Conservation (phyloP, 805 yeast species). For the Spathaspora arborariae region DNA sequence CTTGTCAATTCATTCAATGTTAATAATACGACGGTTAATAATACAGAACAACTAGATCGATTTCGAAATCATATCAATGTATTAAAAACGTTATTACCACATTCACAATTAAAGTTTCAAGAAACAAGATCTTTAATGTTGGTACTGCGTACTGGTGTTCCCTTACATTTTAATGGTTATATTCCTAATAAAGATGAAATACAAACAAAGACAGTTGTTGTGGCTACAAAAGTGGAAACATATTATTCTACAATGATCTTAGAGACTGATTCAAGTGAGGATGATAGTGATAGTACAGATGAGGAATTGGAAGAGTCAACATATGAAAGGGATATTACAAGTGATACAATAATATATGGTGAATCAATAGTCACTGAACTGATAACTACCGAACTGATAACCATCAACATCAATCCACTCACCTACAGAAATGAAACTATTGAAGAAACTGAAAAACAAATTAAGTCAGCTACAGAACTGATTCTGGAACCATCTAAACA, state of each 20-base stretch:
- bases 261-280: neutral
- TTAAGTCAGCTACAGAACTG: neutral
- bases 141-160: slow-evolving; percentile 5
- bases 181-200: neutral
- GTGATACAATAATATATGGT: too few relatives aligned
- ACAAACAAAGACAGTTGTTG: neutral
- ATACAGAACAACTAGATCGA: neutral
- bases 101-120: neutral
- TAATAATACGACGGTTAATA: neutral
- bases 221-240: neutral
- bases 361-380: too few relatives aligned
- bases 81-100: slow-evolving; percentile 1
- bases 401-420: too few relatives aligned
- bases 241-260: neutral
- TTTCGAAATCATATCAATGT: slow-evolving; percentile 1
- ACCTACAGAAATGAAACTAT: neutral
- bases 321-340: too few relatives aligned
- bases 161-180: slow-evolving; percentile 4
- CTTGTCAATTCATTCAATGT: neutral
- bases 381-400: too few relatives aligned
- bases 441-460: too few relatives aligned
- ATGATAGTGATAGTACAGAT: neutral
- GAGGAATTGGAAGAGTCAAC: too few relatives aligned
- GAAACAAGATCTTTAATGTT: slow-evolving; percentile 5
- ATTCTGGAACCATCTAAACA: neutral